phyloP scores from a whole-genome alignment of 257 asterid genomes.

The Fraxinus americana region DNA sequence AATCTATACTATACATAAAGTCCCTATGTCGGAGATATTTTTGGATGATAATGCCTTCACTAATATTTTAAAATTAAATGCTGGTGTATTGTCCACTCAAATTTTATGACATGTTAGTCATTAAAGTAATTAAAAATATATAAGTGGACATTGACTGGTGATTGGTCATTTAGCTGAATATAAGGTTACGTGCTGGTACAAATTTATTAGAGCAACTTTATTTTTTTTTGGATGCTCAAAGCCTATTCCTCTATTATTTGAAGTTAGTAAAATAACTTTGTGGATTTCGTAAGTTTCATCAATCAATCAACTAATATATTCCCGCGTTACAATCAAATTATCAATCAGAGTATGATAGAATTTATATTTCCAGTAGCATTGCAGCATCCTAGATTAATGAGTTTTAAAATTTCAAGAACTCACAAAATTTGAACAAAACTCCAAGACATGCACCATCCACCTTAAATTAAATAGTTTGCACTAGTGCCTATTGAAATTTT shows the following conservation, averaged over 20 bases:
- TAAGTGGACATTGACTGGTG: neutral
- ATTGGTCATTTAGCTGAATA: neutral
- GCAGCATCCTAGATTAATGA: neutral
- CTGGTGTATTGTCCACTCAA: neutral
- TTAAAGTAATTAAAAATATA: neutral
- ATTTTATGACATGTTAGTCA: neutral
- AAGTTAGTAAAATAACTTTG: neutral
- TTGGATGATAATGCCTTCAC: neutral
- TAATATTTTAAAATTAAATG: neutral
- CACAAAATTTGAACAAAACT: neutral
- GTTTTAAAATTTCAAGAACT: neutral
- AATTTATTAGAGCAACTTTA: neutral
- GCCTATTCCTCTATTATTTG: neutral
- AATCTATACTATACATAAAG: neutral
- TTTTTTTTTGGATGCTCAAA: neutral
- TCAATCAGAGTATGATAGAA: neutral
- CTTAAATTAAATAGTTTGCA: slow-evolving; percentile 45
- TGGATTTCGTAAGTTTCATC: neutral
- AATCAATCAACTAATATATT: neutral
- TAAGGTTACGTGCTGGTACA: neutral
- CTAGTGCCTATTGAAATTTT: slow-evolving; percentile 34
- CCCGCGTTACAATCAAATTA: neutral
- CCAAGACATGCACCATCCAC: neutral
- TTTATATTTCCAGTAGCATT: neutral
- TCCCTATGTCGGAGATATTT: neutral